phyloP scores from a whole-genome alignment of 1,284 basidiomycete species.

The Microbotryum intermedium region DNA sequence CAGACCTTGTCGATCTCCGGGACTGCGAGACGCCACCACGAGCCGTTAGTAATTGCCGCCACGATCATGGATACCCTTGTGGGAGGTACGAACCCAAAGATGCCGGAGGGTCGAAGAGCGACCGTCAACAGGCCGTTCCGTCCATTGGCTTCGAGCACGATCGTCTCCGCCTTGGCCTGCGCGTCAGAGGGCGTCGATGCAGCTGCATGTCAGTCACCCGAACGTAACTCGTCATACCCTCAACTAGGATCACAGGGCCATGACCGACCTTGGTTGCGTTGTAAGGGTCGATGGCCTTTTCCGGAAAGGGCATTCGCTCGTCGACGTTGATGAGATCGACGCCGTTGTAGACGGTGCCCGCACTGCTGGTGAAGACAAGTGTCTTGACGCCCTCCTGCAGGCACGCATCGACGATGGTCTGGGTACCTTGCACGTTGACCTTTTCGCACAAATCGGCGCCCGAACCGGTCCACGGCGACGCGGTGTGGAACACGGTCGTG shows the following conservation, averaged over 20 bases:
- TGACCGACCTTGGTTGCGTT: slow-evolving; percentile 72
- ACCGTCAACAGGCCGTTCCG: slow-evolving; percentile 75
- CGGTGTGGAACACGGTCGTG: slow-evolving; percentile 89
- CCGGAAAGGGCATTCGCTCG: slow-evolving; percentile 73
- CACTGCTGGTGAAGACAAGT: slow-evolving; percentile 91
- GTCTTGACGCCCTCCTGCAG: slow-evolving; percentile 61
- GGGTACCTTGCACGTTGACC: slow-evolving; percentile 90
- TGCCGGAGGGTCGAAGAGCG: slow-evolving; percentile 86
- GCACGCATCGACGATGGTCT: slow-evolving; percentile 73
- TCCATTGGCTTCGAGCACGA: slow-evolving; percentile 78
- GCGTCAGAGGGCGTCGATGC: neutral
- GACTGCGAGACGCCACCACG: slow-evolving; percentile 45
- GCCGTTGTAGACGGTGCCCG: slow-evolving; percentile 86
- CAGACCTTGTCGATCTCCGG: slow-evolving; percentile 84
- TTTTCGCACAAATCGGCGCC: slow-evolving; percentile 70
- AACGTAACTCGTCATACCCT: neutral
- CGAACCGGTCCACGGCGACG: slow-evolving; percentile 68
- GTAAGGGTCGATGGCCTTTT: slow-evolving; percentile 76
- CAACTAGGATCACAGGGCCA: neutral
- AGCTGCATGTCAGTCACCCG: too few relatives aligned
- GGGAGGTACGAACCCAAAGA: slow-evolving; percentile 64
- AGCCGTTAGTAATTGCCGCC: neutral
- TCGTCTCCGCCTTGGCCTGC: slow-evolving; percentile 67
- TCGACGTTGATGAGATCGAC: slow-evolving; percentile 74
- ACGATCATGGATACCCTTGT: neutral